These are phyloP conservation scores for Limnanthes douglasii DNA, from an alignment of 345 rosid genomes.

Conservation along the genomic window DNA sequence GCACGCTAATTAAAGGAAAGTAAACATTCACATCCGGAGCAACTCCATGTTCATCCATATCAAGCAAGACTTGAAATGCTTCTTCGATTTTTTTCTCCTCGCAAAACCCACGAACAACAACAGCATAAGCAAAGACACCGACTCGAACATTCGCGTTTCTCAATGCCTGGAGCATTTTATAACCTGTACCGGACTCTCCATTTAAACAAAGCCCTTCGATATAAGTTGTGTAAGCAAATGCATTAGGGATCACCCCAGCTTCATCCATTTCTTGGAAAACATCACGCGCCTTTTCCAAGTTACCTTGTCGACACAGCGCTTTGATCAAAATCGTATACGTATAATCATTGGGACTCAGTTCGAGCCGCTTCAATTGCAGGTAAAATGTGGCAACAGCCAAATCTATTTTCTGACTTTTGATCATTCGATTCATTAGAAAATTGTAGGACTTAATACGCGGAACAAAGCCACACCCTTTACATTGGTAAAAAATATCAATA, in stretches of 20 bases:
- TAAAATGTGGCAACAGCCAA: conserved; percentile 27
- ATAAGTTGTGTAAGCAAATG: conserved; percentile 34
- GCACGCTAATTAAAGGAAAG: conserved; percentile 25
- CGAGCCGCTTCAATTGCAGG: conserved; percentile 28
- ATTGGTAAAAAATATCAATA: conserved; percentile 26
- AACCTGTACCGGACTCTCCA: conserved; percentile 25
- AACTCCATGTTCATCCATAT: conserved; percentile 34
- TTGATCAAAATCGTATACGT: conserved; percentile 42
- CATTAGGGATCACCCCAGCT: conserved; percentile 19
- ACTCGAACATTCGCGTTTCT: conserved; percentile 14
- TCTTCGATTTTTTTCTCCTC: conserved; percentile 36
- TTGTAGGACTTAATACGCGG: conserved; percentile 28
- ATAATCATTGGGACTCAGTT: conserved; percentile 31
- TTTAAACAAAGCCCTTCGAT: conserved; percentile 54
- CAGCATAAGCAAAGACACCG: conserved; percentile 21
- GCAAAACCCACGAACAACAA: conserved; percentile 45
- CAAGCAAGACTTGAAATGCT: conserved; percentile 28
- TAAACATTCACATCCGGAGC: conserved; percentile 27
- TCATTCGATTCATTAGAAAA: conserved; percentile 43
- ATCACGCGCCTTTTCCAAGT: conserved; percentile 22
- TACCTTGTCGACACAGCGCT: conserved; percentile 45
- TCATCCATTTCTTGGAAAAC: conserved; percentile 32
- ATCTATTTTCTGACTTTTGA: conserved; percentile 24
- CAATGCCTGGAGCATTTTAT: conserved; percentile 16
- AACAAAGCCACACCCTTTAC: conserved; percentile 15